phyloP scores from a whole-genome alignment of 2,329 filamentous ascomycete species.

The Alternaria sp. region DNA sequence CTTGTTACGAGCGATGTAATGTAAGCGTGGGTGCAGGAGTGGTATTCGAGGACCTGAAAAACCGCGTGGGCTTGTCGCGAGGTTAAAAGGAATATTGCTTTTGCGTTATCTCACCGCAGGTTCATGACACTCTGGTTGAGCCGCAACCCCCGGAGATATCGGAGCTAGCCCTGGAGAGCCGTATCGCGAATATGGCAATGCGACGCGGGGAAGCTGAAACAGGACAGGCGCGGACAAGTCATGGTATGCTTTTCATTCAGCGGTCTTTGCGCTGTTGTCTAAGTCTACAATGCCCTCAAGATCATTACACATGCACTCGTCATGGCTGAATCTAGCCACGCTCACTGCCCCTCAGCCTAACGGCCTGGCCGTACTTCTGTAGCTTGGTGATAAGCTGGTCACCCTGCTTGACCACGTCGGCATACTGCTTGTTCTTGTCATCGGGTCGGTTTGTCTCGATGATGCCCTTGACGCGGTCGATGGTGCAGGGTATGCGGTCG shows the following conservation, averaged over 20 bases:
- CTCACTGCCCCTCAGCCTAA: constrained; percentile 92
- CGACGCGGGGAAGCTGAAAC: constrained; percentile 10
- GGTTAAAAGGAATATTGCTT: constrained; percentile 10
- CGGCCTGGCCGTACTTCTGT: constrained; percentile 98
- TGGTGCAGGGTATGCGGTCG: constrained; percentile 93
- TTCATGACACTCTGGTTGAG: constrained; percentile 10
- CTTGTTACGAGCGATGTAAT: constrained; percentile 9
- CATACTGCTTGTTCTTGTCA: constrained; percentile 99
- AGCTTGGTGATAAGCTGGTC: constrained; percentile 98
- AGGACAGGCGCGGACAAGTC: constrained; percentile 1
- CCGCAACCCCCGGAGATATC: constrained; percentile 13
- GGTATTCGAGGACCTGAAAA: background rate
- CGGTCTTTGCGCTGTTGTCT: constrained; percentile 27
- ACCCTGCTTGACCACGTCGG: constrained; percentile 95
- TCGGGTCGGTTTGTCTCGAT: constrained; percentile 98
- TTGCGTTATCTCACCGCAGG: constrained; percentile 22
- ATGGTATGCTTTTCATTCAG: constrained; percentile 22
- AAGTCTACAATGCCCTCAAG: constrained; percentile 32
- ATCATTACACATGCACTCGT: constrained; percentile 29
- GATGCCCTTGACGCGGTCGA: constrained; percentile 94
- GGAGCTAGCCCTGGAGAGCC: constrained; percentile 18
- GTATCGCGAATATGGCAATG: constrained; percentile 13
- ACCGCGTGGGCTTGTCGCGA: constrained; percentile 12
- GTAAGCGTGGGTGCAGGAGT: constrained; percentile 16
- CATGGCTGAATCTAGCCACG: constrained; percentile 66